These are phyloP conservation scores for Ogataea siamensis DNA, from an alignment of 805 yeast genomes.

Conservation along the genomic window DNA sequence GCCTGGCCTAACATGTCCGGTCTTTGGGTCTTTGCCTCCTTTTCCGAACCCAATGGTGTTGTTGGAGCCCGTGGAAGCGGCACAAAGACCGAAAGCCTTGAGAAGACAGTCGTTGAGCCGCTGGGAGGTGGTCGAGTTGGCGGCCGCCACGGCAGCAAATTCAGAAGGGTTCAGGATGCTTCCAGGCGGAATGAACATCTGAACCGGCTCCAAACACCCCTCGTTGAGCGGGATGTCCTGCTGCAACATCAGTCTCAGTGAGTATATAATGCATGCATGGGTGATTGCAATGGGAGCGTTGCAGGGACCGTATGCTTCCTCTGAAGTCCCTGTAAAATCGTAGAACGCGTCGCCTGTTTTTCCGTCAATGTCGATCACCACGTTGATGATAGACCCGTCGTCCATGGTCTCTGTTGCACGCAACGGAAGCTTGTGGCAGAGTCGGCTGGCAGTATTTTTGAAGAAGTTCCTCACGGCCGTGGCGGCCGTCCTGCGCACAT, in stretches of 20 bases:
- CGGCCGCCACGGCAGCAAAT: slow-evolving; percentile 42
- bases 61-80: slow-evolving; percentile 89
- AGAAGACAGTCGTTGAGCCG: slow-evolving; percentile 79
- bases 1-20: slow-evolving; percentile 14
- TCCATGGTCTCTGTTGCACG: slow-evolving; percentile 50
- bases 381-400: slow-evolving; percentile 51
- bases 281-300: slow-evolving; percentile 57
- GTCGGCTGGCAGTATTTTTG: slow-evolving; percentile 40
- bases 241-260: slow-evolving; percentile 46
- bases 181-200: slow-evolving; percentile 32
- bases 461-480: slow-evolving; percentile 39
- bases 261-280: slow-evolving; percentile 53
- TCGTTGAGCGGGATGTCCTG: slow-evolving; percentile 53
- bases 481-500: slow-evolving; percentile 45
- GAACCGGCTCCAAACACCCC: slow-evolving; percentile 41
- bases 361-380: slow-evolving; percentile 40
- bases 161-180: slow-evolving; percentile 40
- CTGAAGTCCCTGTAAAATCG: slow-evolving; percentile 53
- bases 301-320: slow-evolving; percentile 49
- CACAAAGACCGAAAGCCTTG: slow-evolving; percentile 77
- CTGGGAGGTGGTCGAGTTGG: slow-evolving; percentile 75
- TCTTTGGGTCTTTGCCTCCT: slow-evolving; percentile 37
- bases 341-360: slow-evolving; percentile 43
- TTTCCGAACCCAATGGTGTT: slow-evolving; percentile 84
- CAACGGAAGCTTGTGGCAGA: slow-evolving; percentile 33